Base-by-base conservation (phyloP, 805 yeast genomes). In the Blastobotrys parvus region DNA sequence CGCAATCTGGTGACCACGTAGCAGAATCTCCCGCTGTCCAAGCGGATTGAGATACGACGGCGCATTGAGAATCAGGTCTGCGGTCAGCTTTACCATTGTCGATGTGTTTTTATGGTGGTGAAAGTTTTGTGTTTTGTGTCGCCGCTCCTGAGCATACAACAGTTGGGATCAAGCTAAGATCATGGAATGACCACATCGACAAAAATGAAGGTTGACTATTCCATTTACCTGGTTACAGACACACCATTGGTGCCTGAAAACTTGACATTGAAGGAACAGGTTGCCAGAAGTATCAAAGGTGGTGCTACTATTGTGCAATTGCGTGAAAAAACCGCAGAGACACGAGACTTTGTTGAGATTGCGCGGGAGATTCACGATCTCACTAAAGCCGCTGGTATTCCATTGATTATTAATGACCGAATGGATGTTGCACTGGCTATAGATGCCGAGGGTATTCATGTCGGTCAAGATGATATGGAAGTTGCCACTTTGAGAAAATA, bases 401-500 rank as follows among this genome's bases (percentile, higher is more conserved):
- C 96, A 0, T 66, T 88, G 50, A 75, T 88, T 27, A 87, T 88
- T 56, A 86, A 88, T 52, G 96, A 88, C 56, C 66, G 96, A 41
- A 72, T 86, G 2, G 97, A 88, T 57, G 86, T 89, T 10, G 96
- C 95, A 0, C 64, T 89, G 35, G 96, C 96, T 0, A 70, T 86
- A 44, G 92, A 75, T 52, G 94, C 94, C 2, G 95, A 86, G 49
- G 95, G 95, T 29, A 81, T 89, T 6, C 97, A 88, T 64, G 85
- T 88, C 17, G 97, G 97, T 0, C 96, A 88, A 60, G 88, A 80
- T 42, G 97, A 88, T 57, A 84, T 88, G 85, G 67, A 64, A 36
- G 77, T 77, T 1, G 54, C 54, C 1, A 52, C 70, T 31, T 92
- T 77, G 1, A 63, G 96, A 30, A 56, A 66, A 52, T 55, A 86